These are phyloP conservation scores for Medicago truncatula DNA, from an alignment of 306 rosid genomes.

Conservation along the genomic window MtrunA17r5.0-ANR NC_053046.1:6998001-6998500, in stretches of 20 bases:
- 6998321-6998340: constrained; percentile 4
- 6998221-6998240: constrained; percentile 4
- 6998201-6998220: not conserved
- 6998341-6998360: constrained; percentile 30
- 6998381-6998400: not conserved
- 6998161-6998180: constrained; percentile 8
- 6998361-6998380: not conserved
- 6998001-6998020: not conserved
- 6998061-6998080: not conserved
- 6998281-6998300: not conserved
- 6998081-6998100: not conserved
- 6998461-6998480: not conserved
- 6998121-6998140: not conserved
- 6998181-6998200: constrained; percentile 22
- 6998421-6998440: too few relatives aligned
- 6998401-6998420: not conserved
- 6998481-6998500: not conserved
- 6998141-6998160: constrained; percentile 5
- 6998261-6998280: constrained; percentile 30
- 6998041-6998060: not conserved
- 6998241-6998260: constrained; percentile 39
- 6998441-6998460: too few relatives aligned
- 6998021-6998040: too few relatives aligned
- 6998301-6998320: constrained; percentile 2
- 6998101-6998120: not conserved